Evolutionary conservation across 352 stramenopile genomes (phyloP), one percentile per base, ranked within the genome.

Genomic region (Globisporangium parvum): DNA sequence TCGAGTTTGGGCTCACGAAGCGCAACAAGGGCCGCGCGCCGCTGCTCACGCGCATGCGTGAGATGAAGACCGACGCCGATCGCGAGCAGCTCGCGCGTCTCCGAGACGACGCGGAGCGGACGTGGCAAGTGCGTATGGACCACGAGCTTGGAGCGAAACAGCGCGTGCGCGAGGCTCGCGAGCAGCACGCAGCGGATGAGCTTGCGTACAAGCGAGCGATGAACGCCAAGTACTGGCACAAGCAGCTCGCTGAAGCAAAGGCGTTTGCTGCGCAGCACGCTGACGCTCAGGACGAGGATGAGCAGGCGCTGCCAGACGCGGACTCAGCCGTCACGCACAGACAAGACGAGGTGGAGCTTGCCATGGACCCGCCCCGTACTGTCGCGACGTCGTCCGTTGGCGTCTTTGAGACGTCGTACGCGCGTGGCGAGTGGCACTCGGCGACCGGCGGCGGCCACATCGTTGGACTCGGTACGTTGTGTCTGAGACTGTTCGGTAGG

Each of bases 181-280:
- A 70, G 48, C 47, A 63, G 12, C 56, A 61, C 24, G 55, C 44
- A 11, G 69, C 71, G 2, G 37, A 66, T 0, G 64, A 77, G n/a
- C 52, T 66, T 0, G 52, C 63, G 0, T 65, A 77, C 35, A 67
- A 69, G 3, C 67, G 82, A 8, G 62, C 77, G n/a, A 71, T 76
- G 58, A 90, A 81, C 47, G 65, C 78, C 49, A 73, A 69, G 18
- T 91, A 87, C 50, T 92, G 82, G 82, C 61, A 84, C 53, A 86
- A 86, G 53, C 77, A 92, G 20, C 67, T 85, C 10, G 63, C 65
- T 0, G 60, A 83, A 15, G 74, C 70, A 0, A 70, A 77, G 12
- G 56, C 73, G 20, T 86, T 76, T 28, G 74, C 75, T 0, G 65
- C 73, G 18, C 54, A 80, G 33, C 77, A 87, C 24, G 70, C 57